Evolutionary conservation across 805 yeast species (phyloP), one percentile per base, ranked within the genome.

Genomic region (Clavispora fructus): DNA sequence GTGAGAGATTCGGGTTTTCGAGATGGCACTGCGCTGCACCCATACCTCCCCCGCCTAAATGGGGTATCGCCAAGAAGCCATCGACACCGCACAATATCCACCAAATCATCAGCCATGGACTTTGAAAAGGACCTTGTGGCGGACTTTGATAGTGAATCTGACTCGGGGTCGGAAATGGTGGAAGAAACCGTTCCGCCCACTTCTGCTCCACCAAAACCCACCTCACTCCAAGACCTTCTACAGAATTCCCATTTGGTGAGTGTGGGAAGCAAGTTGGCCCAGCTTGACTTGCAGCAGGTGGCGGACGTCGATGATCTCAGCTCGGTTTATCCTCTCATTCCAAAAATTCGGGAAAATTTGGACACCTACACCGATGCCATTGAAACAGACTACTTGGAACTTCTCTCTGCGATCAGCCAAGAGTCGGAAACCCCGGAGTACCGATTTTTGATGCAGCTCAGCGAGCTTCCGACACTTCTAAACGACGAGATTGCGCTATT

Each of bases 381-480:
- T 32, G 59, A 58, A 32, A 58, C 62, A 2, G 69, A 68, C 46
- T 67, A 60, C 46, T 53, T 62, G 39, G 66, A 67, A 39, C 55
- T 63, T 9, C 40, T 64, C n/a, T 58, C 71, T 7, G 55, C 61
- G 16, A 51, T 67, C 13, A 58, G 58, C 29, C 60, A 54, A 39
- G 62, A 62, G 31, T 63, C 58, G 25, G 67, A 65, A 9, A 82
- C 50, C 26, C 46, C 35, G 6, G 55, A 81, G 52, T 73, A 75
- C 53, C 61, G 67, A n/a, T 74, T 85, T 27, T 62, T 87, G 10
- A 65, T 77, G 6, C 62, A 63, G 12, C 74, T 83, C 7, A 85
- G 84, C 60, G 78, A 73, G 38, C 55, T 78, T n/a, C 67, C 82
- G 0, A 73, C 74, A 10, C 74, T 79, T 7, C 71, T 86, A 2